Evolutionary conservation across 1,284 basidiomycete genomes (phyloP), one percentile per base, ranked within the genome.

Genomic region (Heterobasidion annosum): DNA sequence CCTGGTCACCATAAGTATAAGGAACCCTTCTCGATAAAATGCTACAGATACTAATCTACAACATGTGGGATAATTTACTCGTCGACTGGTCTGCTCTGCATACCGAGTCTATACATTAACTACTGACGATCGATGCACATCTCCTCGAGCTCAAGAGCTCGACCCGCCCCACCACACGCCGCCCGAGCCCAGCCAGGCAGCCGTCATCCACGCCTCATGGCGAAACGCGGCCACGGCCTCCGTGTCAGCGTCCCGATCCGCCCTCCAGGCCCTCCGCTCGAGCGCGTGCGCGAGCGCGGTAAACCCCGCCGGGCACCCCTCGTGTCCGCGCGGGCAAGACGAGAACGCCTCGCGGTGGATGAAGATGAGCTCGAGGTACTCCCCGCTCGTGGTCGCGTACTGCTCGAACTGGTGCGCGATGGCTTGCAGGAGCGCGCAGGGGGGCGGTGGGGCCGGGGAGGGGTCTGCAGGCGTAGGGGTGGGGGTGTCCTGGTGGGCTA

Each of bases 351-450:
- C 79, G 63, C 86, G 83, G 68, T 88, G 86, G 1, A 80, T 81
- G 68, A 87, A 85, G 60, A 88, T 82, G 51, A 77, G 73, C 62
- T 88, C 86, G 67, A 88, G 77, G 64, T 87, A 88, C 57, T 78
- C 84, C 60, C 84, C 85, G 69, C 75, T 74, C 53, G 83, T 83
- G 53, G 82, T 86, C 61, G 69, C 66, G 64, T 73, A 80, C 44
- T 61, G 66, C 15, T 57, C 42, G 7, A 44, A 44, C n/a, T 56
- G 59, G 8, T 49, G 53, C 57, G 81, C 78, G 60, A 87, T 74
- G 59, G 75, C 70, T 67, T 81, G 80, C 51, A 88, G 79, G 67
- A 83, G 83, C 50, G 76, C 81, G 67, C 57, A 61, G 62, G 63
- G 58, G 16, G 52, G 62, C 56, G 61, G 62, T 25, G 13, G 46